A percentile compares a stretch with the other conserved stretches of the same genome.
These are phyloP conservation scores for Kalmusia sp. DNA, from an alignment of 2,329 filamentous ascomycete genomes.

Conservation along the genomic window DNA sequence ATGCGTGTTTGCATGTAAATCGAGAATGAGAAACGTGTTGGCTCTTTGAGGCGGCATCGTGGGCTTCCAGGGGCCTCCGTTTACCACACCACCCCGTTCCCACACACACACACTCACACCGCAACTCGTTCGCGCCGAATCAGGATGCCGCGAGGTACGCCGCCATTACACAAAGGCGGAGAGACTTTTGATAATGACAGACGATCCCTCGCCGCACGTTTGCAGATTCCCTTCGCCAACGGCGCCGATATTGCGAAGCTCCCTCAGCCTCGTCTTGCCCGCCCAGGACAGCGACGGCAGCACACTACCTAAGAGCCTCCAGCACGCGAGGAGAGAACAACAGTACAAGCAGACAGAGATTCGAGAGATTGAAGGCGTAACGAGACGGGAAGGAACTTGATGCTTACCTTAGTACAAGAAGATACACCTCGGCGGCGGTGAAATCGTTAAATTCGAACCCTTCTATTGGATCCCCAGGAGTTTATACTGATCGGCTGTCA, in stretches of 20 bases:
- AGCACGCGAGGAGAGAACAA: not conserved
- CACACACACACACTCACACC: not conserved
- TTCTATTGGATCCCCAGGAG: slow-evolving; percentile 38
- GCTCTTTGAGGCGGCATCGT: not conserved
- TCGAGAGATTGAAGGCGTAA: slow-evolving; percentile 3
- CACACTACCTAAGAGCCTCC: not conserved
- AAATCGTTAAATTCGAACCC: slow-evolving; percentile 37
- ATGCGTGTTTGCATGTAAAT: not conserved
- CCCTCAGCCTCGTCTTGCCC: not conserved
- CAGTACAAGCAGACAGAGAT: not conserved
- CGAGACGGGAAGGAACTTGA: not conserved
- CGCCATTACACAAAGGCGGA: not conserved
- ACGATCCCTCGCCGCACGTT: not conserved
- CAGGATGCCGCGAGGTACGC: not conserved
- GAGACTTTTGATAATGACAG: not conserved
- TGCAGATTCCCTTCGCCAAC: not conserved
- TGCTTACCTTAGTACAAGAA: slow-evolving; percentile 43
- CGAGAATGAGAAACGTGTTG: not conserved
- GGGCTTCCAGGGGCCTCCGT: not conserved
- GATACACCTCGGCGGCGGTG: slow-evolving; percentile 30
- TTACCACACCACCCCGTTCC: not conserved
- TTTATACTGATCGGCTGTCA: slow-evolving; percentile 29
- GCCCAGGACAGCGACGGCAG: not conserved
- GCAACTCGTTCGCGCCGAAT: not conserved
- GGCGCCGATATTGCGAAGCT: not conserved